phyloP scores from a whole-genome alignment of 306 rosid genomes.

The Trifolium dubium region DNA sequence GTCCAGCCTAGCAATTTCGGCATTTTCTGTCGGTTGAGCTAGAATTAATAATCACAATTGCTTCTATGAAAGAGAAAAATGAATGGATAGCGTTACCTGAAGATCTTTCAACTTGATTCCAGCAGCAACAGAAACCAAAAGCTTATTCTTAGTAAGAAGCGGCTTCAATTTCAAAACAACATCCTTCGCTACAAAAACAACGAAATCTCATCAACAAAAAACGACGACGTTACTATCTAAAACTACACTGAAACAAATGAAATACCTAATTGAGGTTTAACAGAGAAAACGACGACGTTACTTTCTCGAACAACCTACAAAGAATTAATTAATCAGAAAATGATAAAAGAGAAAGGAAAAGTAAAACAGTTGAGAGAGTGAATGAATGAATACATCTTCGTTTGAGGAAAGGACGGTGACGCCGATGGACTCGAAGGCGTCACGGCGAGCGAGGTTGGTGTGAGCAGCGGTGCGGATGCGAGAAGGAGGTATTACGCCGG shows the following conservation, averaged over 20 bases:
- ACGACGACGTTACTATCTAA: not conserved
- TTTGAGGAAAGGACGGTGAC: slow-evolving; percentile 53
- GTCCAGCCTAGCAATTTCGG: too few relatives aligned
- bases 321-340: not conserved
- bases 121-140: slow-evolving; percentile 94
- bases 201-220: slow-evolving; percentile 13
- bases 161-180: slow-evolving; percentile 69
- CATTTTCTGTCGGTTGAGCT: too few relatives aligned
- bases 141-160: slow-evolving; percentile 71
- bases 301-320: slow-evolving; percentile 78
- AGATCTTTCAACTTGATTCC: slow-evolving; percentile 91
- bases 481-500: slow-evolving; percentile 74
- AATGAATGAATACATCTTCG: slow-evolving; percentile 54
- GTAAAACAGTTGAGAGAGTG: not conserved
- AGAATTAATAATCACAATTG: too few relatives aligned
- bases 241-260: not conserved
- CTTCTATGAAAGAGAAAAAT: not conserved
- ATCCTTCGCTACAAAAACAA: slow-evolving; percentile 62
- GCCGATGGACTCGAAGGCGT: slow-evolving; percentile 63
- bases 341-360: not conserved
- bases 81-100: slow-evolving; percentile 55
- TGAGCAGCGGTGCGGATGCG: slow-evolving; percentile 76
- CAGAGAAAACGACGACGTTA: slow-evolving; percentile 83
- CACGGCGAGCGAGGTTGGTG: slow-evolving; percentile 53
- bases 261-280: slow-evolving; percentile 89